These are phyloP conservation scores for Dipteronia sinensis DNA, from an alignment of 345 rosid species.

Conservation along the genomic window DNA sequence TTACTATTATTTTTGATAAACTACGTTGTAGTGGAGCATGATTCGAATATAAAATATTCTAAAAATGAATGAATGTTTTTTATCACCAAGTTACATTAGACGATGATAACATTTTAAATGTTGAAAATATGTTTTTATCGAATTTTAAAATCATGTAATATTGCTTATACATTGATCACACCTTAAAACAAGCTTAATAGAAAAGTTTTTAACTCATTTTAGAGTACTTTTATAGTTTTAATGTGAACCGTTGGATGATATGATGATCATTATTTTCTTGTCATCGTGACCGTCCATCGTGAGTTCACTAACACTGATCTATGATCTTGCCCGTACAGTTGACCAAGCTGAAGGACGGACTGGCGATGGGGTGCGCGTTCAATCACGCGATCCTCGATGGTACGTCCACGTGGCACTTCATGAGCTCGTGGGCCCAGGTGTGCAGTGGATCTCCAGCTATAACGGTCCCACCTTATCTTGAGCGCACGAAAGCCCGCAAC, in stretches of 20 bases:
- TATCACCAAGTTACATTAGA: too few relatives aligned
- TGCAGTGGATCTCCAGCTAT: constrained; percentile 52
- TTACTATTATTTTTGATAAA: too few relatives aligned
- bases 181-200: too few relatives aligned
- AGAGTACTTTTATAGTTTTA: background rate
- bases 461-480: constrained; percentile 63
- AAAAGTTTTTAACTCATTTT: too few relatives aligned
- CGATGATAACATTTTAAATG: too few relatives aligned
- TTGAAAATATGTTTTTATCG: too few relatives aligned
- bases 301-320: background rate
- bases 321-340: constrained; percentile 43
- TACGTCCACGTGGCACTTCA: constrained; percentile 93
- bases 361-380: constrained; percentile 90
- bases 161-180: too few relatives aligned
- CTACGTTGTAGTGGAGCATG: too few relatives aligned
- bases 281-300: background rate
- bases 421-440: constrained; percentile 85
- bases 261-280: too few relatives aligned
- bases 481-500: constrained; percentile 75
- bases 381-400: constrained; percentile 94
- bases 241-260: background rate
- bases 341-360: constrained; percentile 81
- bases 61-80: too few relatives aligned
- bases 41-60: too few relatives aligned
- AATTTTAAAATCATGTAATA: too few relatives aligned